Percentiles rank a stretch among this genome's conserved stretches.
These are phyloP conservation scores for Barnettozyma hawaiiensis DNA, from an alignment of 1,139 yeast genomes.

Conservation along the genomic window DNA sequence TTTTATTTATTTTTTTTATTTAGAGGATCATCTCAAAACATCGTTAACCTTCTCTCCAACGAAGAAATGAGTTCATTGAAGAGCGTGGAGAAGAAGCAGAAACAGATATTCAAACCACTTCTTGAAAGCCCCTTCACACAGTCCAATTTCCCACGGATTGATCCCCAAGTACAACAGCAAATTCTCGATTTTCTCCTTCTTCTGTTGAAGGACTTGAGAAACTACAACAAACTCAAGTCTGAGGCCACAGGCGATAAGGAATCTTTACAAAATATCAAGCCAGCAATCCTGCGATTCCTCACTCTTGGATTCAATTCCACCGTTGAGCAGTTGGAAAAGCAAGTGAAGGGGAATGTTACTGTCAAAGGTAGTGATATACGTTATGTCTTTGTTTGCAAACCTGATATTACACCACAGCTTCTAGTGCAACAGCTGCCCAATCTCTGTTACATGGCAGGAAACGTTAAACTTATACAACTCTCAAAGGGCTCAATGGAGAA, in stretches of 20 bases:
- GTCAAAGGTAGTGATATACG: conserved; percentile 12
- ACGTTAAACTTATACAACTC: conserved; percentile 48
- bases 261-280: conserved; percentile 17
- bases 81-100: conserved; percentile 39
- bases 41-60: not conserved
- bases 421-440: conserved; percentile 49
- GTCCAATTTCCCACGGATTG: conserved; percentile 48
- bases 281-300: conserved; percentile 29
- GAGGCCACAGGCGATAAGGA: not conserved
- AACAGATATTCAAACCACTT: conserved; percentile 55
- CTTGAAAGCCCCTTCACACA: conserved; percentile 55
- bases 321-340: conserved; percentile 43
- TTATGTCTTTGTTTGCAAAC: conserved; percentile 47
- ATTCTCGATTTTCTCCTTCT: conserved; percentile 39
- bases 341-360: conserved; percentile 29
- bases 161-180: conserved; percentile 34
- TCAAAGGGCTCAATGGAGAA: conserved; percentile 42
- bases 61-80: conserved; percentile 17
- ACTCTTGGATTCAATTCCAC: conserved; percentile 53
- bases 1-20: too few relatives aligned
- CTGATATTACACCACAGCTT: conserved; percentile 45
- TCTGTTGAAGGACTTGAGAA: conserved; percentile 36
- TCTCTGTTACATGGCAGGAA: conserved; percentile 42
- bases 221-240: conserved; percentile 21
- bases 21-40: too few relatives aligned